Base-by-base conservation (phyloP, 1,284 basidiomycete genomes). In the Pyrrhoderma lamaoense region DNA sequence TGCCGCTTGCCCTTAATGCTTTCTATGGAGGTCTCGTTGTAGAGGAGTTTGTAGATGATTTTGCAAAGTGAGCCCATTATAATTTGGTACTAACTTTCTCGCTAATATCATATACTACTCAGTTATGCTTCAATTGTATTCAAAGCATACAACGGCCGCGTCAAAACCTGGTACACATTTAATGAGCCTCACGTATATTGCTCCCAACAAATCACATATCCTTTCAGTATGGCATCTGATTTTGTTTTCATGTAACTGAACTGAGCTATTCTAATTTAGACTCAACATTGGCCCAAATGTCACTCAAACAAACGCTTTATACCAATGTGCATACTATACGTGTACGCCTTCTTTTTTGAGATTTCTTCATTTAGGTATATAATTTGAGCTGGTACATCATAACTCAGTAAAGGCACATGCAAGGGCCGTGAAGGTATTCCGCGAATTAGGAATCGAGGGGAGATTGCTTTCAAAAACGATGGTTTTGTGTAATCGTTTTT, bases 161-260 rank as follows among this genome's bases (percentile, higher is more conserved):
- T 76, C 4, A 72, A 74, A 53, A 75, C 71, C 42, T 76, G 73
- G 71, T 71, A 70, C 56, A 76, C 74, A 0, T 76, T 76, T 65
- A 75, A 76, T 51, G 74, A 75, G 54, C 74, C 74, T 22, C 65
- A 67, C 14, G 71, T 73, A 1, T 72, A 64, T 54, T 75, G 73
- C 55, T 53, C 60, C 34, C 65, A 68, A 56, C 51, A 70, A 42
- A 62, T 58, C 0, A 60, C 62, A 5, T 73, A 69, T 60, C 72
- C 72, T 2, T 74, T 74, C 61, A 72, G 72, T 73, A 42, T 35
- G 69, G 62, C 7, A 45, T 19, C 14, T 46, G 5, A 51, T 9
- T 5, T 13, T 9, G 13, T 19, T 45, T 14, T 31, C 2, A 9
- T 23, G 11, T 25, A 9, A 37, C n/a, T 22, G 18, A 34, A 19